phyloP scores from a whole-genome alignment of 2,329 filamentous ascomycete species.

The Aureobasidium uvarum region DNA sequence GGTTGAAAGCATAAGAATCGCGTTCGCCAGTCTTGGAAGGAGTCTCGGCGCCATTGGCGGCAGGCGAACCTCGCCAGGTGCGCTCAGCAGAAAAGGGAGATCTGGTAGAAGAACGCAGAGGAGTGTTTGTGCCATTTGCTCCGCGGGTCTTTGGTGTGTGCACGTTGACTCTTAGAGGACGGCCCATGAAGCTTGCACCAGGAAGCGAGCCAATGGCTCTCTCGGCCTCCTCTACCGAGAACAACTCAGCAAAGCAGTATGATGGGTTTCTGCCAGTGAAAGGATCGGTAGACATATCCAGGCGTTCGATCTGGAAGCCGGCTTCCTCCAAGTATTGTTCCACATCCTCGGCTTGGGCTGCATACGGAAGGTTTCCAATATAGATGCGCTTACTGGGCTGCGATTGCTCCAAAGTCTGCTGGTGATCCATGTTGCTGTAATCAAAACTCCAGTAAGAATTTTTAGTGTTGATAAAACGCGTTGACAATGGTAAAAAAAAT shows the following conservation, averaged over 20 bases:
- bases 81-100: slow-evolving; percentile 10
- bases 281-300: slow-evolving; percentile 68
- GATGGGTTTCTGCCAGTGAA: slow-evolving; percentile 68
- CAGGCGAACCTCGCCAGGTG: slow-evolving; percentile 3
- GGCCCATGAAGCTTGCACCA: slow-evolving; percentile 55
- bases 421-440: slow-evolving; percentile 10
- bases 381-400: slow-evolving; percentile 41
- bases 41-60: neutral
- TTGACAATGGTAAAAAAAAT: neutral
- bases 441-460: neutral
- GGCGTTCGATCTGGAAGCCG: slow-evolving; percentile 47
- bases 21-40: slow-evolving; percentile 6
- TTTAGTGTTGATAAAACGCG: neutral
- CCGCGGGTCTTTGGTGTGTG: slow-evolving; percentile 30
- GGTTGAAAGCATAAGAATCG: slow-evolving; percentile 38
- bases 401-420: neutral
- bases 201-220: slow-evolving; percentile 58
- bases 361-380: slow-evolving; percentile 57
- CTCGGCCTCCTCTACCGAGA: slow-evolving; percentile 56
- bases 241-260: slow-evolving; percentile 72
- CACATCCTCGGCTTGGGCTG: slow-evolving; percentile 53
- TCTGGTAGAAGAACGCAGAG: slow-evolving; percentile 3
- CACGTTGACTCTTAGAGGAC: slow-evolving; percentile 60
- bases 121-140: slow-evolving; percentile 14
- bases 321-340: slow-evolving; percentile 48